phyloP scores from a whole-genome alignment of 2,329 filamentous ascomycete species.

The Aureobasidium sp. region DNA sequence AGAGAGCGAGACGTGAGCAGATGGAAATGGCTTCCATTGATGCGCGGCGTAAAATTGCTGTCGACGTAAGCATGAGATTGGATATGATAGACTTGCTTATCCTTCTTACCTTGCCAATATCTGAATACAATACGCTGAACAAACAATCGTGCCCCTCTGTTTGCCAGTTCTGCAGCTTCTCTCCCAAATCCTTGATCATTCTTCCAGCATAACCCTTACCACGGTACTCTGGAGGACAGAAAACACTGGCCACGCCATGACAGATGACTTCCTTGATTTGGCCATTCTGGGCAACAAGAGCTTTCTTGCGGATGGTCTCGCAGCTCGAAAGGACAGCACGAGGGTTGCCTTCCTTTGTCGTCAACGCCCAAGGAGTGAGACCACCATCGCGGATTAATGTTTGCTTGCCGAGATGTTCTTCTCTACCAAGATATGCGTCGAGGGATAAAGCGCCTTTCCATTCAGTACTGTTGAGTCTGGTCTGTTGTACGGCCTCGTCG shows the following conservation, averaged over 20 bases:
- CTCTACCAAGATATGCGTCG: conserved; percentile 52
- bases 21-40: conserved; percentile 71
- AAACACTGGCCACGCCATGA: conserved; percentile 74
- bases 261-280: conserved; percentile 51
- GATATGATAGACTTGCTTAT: background rate
- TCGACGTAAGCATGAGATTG: conserved; percentile 9
- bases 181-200: conserved; percentile 64
- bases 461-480: conserved; percentile 47
- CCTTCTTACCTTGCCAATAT: conserved; percentile 59
- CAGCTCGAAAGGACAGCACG: conserved; percentile 49
- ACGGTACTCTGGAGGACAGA: conserved; percentile 58
- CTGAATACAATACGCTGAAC: conserved; percentile 79
- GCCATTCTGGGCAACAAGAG: conserved; percentile 39
- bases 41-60: conserved; percentile 64
- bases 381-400: conserved; percentile 48
- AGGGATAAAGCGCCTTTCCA: conserved; percentile 52
- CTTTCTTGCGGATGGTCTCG: conserved; percentile 48
- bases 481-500: conserved; percentile 46
- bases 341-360: conserved; percentile 36
- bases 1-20: conserved; percentile 62
- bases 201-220: conserved; percentile 69
- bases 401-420: conserved; percentile 46
- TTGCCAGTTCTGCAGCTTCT: conserved; percentile 47
- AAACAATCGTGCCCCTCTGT: conserved; percentile 40
- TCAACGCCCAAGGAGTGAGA: conserved; percentile 54